Evolutionary conservation across 2,329 filamentous ascomycete species (phyloP).

Genomic region (Ceratocystis cacaofunesta): DNA sequence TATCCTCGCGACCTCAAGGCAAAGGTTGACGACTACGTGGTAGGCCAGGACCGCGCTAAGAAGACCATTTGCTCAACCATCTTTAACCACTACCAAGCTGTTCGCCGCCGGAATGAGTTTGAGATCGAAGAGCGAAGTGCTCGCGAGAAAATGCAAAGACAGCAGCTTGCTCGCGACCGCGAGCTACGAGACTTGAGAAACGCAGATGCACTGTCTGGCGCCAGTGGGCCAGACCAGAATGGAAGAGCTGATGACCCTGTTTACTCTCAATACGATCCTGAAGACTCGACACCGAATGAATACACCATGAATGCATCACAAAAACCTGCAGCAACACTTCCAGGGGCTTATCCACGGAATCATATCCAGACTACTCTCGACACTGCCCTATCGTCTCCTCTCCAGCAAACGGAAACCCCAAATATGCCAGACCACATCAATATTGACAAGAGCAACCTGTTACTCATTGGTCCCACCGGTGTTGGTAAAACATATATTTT

Average conservation of each 20-base stretch:
- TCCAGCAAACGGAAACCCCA: constrained; percentile 36
- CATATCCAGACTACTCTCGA: constrained; percentile 10
- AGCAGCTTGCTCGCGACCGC: constrained; percentile 55
- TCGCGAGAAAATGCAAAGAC: constrained; percentile 52
- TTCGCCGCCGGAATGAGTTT: constrained; percentile 63
- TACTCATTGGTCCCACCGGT: constrained; percentile 81
- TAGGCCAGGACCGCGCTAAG: constrained; percentile 88
- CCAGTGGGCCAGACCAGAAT: constrained; percentile 17
- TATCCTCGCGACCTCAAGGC: constrained; percentile 64
- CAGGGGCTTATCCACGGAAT: neutral
- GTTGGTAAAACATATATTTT: constrained; percentile 95
- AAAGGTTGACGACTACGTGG: constrained; percentile 87
- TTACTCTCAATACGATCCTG: constrained; percentile 6
- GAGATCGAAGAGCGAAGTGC: constrained; percentile 48
- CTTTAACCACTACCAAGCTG: constrained; percentile 89
- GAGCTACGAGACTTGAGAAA: constrained; percentile 25
- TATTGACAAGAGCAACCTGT: constrained; percentile 89
- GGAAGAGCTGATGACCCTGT: constrained; percentile 10
- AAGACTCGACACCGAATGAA: constrained; percentile 22
- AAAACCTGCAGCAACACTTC: neutral
- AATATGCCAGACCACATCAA: constrained; percentile 40
- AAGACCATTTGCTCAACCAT: constrained; percentile 85
- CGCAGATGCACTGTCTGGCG: constrained; percentile 7
- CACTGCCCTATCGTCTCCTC: constrained; percentile 25
- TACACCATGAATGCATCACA: neutral